Evolutionary conservation across 805 yeast genomes (phyloP).

Genomic region (Citeromyces nyonsensis): DNA sequence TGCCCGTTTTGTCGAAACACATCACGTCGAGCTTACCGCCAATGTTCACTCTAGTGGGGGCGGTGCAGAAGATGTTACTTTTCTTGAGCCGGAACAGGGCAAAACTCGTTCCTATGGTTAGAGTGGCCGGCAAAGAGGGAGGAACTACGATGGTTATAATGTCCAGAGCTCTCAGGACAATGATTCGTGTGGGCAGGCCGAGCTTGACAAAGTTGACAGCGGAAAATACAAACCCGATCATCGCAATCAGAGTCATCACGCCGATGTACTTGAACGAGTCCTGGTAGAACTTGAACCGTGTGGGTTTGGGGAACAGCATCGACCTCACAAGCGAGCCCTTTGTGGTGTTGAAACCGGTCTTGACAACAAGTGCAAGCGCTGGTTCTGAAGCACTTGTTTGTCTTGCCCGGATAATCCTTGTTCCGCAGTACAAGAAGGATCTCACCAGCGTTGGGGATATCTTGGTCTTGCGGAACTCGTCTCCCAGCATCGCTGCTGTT

Average conservation of each 20-base stretch:
- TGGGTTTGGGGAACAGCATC: slow-evolving; percentile 92
- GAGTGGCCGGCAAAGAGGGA: slow-evolving; percentile 95
- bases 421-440: slow-evolving; percentile 77
- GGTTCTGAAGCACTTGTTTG: slow-evolving; percentile 49
- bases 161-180: slow-evolving; percentile 82
- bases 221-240: slow-evolving; percentile 70
- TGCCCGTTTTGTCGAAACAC: slow-evolving; percentile 96
- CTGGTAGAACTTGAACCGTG: slow-evolving; percentile 81
- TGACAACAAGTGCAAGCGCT: slow-evolving; percentile 75
- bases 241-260: slow-evolving; percentile 79
- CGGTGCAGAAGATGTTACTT: slow-evolving; percentile 68
- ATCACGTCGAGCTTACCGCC: slow-evolving; percentile 86
- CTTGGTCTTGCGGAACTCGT: slow-evolving; percentile 37
- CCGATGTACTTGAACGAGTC: slow-evolving; percentile 96
- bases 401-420: slow-evolving; percentile 74
- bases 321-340: slow-evolving; percentile 90
- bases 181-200: slow-evolving; percentile 53
- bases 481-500: slow-evolving; percentile 35
- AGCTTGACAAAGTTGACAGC: slow-evolving; percentile 69
- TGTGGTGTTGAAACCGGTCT: slow-evolving; percentile 90
- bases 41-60: slow-evolving; percentile 90
- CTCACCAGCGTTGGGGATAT: slow-evolving; percentile 54
- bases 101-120: slow-evolving; percentile 92
- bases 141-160: slow-evolving; percentile 95
- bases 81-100: slow-evolving; percentile 65